phyloP scores from a whole-genome alignment of 2,329 filamentous ascomycete genomes.

The Botrytis fabae region DNA sequence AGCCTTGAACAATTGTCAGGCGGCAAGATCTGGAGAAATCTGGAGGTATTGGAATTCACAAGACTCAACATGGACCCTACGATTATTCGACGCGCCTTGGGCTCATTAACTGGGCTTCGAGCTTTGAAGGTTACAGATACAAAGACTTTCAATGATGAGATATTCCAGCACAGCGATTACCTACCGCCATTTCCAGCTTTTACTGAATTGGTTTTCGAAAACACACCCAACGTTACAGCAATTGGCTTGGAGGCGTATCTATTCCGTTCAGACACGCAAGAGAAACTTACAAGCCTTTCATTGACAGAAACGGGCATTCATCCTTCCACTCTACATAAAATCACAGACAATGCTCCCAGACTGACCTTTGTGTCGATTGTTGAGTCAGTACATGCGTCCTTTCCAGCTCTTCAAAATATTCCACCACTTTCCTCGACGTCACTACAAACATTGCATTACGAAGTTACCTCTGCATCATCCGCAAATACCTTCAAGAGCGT shows the following conservation, averaged over 20 bases:
- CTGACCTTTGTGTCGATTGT: conserved; percentile 53
- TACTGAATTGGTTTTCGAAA: conserved; percentile 69
- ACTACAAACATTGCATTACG: conserved; percentile 75
- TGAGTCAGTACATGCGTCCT: conserved; percentile 56
- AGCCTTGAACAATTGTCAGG: conserved; percentile 70
- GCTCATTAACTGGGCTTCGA: conserved; percentile 63
- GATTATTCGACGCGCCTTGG: conserved; percentile 69
- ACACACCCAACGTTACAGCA: conserved; percentile 70
- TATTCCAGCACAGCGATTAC: conserved; percentile 66
- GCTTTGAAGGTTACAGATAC: conserved; percentile 75
- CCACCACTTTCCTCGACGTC: conserved; percentile 68
- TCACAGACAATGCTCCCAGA: conserved; percentile 45
- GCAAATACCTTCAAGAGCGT: conserved; percentile 58
- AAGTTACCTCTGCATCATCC: conserved; percentile 65
- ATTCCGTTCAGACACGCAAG: conserved; percentile 57
- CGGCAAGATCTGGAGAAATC: conserved; percentile 64
- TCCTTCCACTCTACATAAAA: conserved; percentile 44
- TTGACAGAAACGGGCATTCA: conserved; percentile 72
- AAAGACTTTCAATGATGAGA: conserved; percentile 69
- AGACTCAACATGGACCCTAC: conserved; percentile 68
- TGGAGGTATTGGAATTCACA: conserved; percentile 73
- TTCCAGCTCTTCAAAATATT: conserved; percentile 54
- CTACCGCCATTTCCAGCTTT: conserved; percentile 74
- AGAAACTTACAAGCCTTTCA: conserved; percentile 65
- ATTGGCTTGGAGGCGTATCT: conserved; percentile 71